Conservation (phyloP, 2,329 filamentous ascomycete species). For the Exophiala sideris region DNA sequence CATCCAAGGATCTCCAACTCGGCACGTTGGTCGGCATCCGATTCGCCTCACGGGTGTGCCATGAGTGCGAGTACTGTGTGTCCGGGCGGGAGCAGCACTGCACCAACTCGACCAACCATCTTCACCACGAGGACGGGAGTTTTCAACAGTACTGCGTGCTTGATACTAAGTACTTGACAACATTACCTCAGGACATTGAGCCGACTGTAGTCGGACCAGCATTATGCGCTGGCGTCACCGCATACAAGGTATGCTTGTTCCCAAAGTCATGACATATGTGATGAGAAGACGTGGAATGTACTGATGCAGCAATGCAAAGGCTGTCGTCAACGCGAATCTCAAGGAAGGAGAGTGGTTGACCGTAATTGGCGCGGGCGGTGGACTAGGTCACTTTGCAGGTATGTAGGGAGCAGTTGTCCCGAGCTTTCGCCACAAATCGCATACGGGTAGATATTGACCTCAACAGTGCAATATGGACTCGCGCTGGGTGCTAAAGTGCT, state of each 20-base stretch:
- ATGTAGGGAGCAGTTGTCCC: neutral
- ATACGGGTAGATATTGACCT: neutral
- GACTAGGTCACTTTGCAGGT: constrained; percentile 46
- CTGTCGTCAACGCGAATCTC: constrained; percentile 42
- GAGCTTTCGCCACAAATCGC: neutral
- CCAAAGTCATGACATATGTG: neutral
- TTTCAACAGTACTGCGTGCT: constrained; percentile 46
- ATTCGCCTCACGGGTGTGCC: constrained; percentile 42
- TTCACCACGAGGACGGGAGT: constrained; percentile 47
- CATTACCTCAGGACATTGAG: constrained; percentile 44
- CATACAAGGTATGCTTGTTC: constrained; percentile 38
- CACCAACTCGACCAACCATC: constrained; percentile 41
- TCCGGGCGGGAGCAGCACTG: constrained; percentile 43
- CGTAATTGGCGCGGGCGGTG: constrained; percentile 47
- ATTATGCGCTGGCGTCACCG: constrained; percentile 45
- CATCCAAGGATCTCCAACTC: constrained; percentile 34
- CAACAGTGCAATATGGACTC: constrained; percentile 44
- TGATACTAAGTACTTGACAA: constrained; percentile 44
- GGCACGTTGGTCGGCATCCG: constrained; percentile 44
- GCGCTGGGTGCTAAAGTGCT: constrained; percentile 43
- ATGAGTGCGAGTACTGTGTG: constrained; percentile 45
- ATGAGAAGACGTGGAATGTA: neutral
- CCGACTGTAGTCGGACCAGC: constrained; percentile 41
- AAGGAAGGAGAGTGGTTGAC: constrained; percentile 41
- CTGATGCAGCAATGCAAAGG: constrained; percentile 28